Conservation (phyloP, 805 yeast genomes). For the Candida insectorum region DNA sequence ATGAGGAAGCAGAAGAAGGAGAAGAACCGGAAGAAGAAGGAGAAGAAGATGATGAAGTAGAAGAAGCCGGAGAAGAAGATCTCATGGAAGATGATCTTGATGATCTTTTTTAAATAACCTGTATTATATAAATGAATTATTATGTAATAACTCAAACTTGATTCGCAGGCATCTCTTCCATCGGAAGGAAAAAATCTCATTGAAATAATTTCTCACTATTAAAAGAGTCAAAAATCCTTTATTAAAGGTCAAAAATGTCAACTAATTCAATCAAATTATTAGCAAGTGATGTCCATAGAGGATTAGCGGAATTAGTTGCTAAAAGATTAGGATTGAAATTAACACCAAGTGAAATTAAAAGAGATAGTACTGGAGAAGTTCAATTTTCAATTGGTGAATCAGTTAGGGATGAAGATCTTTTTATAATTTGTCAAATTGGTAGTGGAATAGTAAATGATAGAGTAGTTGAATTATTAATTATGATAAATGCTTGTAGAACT, state of each 20-base stretch:
- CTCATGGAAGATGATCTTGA: slow-evolving; percentile 33
- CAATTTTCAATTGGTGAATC: slow-evolving; percentile 72
- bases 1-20: slow-evolving; percentile 24
- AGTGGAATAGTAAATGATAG: slow-evolving; percentile 81
- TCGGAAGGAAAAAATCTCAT: slow-evolving; percentile 8
- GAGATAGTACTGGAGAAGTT: slow-evolving; percentile 81
- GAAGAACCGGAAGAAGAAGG: slow-evolving; percentile 22
- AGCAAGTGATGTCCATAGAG: slow-evolving; percentile 79
- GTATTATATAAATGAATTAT: slow-evolving; percentile 2
- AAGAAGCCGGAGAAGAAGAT: slow-evolving; percentile 21
- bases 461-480: slow-evolving; percentile 80
- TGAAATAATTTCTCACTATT: background rate
- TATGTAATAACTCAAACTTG: slow-evolving; percentile 5
- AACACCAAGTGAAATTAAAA: slow-evolving; percentile 64
- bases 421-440: slow-evolving; percentile 74
- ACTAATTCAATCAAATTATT: slow-evolving; percentile 55
- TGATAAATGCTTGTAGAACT: slow-evolving; percentile 92
- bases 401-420: slow-evolving; percentile 80
- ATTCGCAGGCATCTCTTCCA: slow-evolving; percentile 7
- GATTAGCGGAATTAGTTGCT: slow-evolving; percentile 73
- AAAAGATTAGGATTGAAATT: slow-evolving; percentile 64
- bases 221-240: background rate
- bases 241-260: slow-evolving; percentile 45
- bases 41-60: slow-evolving; percentile 32
- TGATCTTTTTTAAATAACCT: slow-evolving; percentile 26